Conservation (phyloP, 805 yeast genomes). For the Pichia scutulata region DNA sequence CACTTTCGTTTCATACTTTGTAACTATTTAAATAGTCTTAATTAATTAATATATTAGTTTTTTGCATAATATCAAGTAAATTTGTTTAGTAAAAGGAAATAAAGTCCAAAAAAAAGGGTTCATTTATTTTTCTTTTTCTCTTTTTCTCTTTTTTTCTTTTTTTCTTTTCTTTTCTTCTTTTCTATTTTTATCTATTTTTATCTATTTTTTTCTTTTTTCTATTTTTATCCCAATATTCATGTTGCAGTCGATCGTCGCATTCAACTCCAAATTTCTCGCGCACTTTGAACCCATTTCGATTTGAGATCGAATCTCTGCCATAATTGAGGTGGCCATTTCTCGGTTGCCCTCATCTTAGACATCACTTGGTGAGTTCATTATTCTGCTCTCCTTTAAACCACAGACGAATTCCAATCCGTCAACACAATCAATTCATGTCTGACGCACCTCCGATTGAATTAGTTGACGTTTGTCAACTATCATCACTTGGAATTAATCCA, state of each 20-base stretch:
- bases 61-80: neutral
- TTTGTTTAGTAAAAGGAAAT: too few species aligned
- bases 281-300: neutral
- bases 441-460: conserved; percentile 90
- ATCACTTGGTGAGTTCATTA: neutral
- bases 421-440: conserved; percentile 17
- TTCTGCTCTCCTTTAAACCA: neutral
- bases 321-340: neutral
- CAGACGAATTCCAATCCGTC: neutral
- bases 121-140: too few species aligned
- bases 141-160: too few species aligned
- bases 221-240: too few species aligned
- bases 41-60: neutral
- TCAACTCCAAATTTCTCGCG: neutral
- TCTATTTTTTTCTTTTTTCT: too few species aligned
- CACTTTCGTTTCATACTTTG: conserved; percentile 1
- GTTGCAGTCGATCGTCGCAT: neutral
- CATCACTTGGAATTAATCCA: conserved; percentile 78
- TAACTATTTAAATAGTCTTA: neutral
- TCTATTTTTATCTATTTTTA: too few species aligned
- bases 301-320: neutral
- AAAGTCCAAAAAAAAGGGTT: too few species aligned
- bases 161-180: too few species aligned
- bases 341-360: neutral
- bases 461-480: conserved; percentile 88